Evolutionary conservation across 371 early-diverging fungal genomes (phyloP).

Genomic region (Apophysomyces trapeziformis): DNA sequence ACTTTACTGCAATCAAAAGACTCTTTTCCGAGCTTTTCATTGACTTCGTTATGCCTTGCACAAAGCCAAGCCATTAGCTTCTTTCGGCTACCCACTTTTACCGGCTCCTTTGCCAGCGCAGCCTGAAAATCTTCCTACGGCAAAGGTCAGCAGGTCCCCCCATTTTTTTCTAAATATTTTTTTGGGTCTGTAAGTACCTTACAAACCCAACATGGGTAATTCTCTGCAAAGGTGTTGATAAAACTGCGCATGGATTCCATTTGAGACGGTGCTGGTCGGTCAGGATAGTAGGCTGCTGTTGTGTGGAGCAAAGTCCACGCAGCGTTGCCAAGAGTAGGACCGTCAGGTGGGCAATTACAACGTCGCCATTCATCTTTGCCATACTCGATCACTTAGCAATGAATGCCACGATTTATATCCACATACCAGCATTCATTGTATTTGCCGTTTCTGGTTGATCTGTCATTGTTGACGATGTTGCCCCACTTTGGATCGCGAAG

Average conservation of each 20-base stretch:
- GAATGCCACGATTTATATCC: neutral
- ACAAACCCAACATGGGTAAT: constrained; percentile 96
- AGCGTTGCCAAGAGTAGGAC: constrained; percentile 81
- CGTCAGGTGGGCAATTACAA: constrained; percentile 88
- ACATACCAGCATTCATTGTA: neutral
- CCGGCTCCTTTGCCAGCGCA: constrained; percentile 78
- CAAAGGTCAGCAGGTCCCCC: neutral
- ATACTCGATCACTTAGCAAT: neutral
- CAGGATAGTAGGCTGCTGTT: constrained; percentile 98
- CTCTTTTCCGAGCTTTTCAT: constrained; percentile 89
- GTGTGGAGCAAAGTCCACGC: constrained; percentile 99
- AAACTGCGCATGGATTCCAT: constrained; percentile 76
- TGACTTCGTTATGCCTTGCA: constrained; percentile 96
- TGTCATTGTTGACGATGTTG: neutral
- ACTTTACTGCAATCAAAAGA: constrained; percentile 94
- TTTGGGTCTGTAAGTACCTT: constrained; percentile 43
- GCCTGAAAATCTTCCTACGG: constrained; percentile 73
- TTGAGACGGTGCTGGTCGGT: constrained; percentile 77
- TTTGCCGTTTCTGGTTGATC: neutral
- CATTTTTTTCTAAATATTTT: neutral
- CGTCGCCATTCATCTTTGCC: constrained; percentile 40
- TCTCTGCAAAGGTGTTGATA: constrained; percentile 75
- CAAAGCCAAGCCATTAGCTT: constrained; percentile 94
- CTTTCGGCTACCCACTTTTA: constrained; percentile 74
- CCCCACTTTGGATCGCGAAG: neutral